These are phyloP conservation scores for Botryotinia calthae DNA, from an alignment of 2,329 filamentous ascomycete genomes.

Conservation along the genomic window DNA sequence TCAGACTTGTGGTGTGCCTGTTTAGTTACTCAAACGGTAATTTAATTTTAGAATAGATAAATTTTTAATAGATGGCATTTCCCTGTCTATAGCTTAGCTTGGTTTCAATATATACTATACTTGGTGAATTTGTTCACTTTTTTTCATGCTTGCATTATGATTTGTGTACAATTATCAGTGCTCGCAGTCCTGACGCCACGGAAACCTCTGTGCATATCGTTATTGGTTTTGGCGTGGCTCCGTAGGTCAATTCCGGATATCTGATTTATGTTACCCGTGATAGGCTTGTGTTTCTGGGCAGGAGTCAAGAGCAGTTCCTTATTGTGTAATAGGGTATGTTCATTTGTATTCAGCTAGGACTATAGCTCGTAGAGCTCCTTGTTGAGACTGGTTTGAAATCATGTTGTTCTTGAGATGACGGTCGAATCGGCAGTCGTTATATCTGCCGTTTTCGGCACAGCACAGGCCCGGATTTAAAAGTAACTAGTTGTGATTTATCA, in stretches of 20 bases:
- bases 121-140: fast-evolving
- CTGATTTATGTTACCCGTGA: background rate
- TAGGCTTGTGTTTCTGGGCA: background rate
- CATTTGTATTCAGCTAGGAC: background rate
- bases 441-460: background rate
- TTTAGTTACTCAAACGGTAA: background rate
- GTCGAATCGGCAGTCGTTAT: background rate
- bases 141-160: background rate
- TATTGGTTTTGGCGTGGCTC: background rate
- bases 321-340: background rate
- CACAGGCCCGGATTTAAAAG: background rate
- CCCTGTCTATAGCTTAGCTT: background rate
- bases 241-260: background rate
- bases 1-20: background rate
- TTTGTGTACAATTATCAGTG: background rate
- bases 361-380: fast-evolving
- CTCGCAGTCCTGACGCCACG: background rate
- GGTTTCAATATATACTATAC: background rate
- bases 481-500: background rate
- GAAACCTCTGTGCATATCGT: fast-evolving
- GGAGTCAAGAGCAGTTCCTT: background rate
- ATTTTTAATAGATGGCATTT: background rate
- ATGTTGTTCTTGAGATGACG: background rate
- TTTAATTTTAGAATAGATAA: background rate
- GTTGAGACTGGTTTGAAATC: background rate